Base-by-base conservation (phyloP, 2,329 filamentous ascomycete species). In the Aspergillus ibericus region DNA sequence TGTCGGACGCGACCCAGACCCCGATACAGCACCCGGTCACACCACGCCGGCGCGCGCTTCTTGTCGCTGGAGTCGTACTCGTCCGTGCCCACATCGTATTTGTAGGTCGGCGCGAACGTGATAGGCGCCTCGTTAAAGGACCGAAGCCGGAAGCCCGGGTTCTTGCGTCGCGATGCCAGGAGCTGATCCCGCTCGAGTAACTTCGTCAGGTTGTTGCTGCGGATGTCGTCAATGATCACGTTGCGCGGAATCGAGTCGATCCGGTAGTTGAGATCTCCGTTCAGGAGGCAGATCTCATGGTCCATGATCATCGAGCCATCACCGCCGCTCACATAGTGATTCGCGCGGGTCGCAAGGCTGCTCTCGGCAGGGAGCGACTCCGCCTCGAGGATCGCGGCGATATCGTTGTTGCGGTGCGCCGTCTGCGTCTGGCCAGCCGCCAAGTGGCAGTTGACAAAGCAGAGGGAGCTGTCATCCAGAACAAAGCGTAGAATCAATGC, bases 161-260 rank as follows among this genome's bases (percentile, higher is more conserved):
- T 97, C 66, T 92, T 91, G 53, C 92, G 90, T 57, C 90, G 86
- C 12, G 92, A 93, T 0, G 96, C 89, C 1, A 98, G 86, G 5
- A 99, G 83, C 72, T 99, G 95, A 70, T 99, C 95, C 50, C 95
- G 88, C 58, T 98, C 93, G 0, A 99, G 86, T 1, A 99, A 84
- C 71, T 96, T 96, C 27, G 82, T 70, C 2, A 98, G 82, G 65
- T 98, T 96, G 62, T 89, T 88, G 42, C 88, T 83, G 63, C 90
- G 88, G 52, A 98, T 86, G 1, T 92, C 92, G 59, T 88, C 88
- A 55, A 98, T 89, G 3, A 99, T 93, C 0, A 91, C 92, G 69
- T 98, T 92, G 51, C 95, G 90, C 16, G 92, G 92, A 86, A 98
- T 97, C 22, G 93, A 92, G 74, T 99, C 95, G 69, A 99, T 98